phyloP scores from a whole-genome alignment of 192 early-diverging fungal genomes.

The Lunasporangiospora selenospora region DNA sequence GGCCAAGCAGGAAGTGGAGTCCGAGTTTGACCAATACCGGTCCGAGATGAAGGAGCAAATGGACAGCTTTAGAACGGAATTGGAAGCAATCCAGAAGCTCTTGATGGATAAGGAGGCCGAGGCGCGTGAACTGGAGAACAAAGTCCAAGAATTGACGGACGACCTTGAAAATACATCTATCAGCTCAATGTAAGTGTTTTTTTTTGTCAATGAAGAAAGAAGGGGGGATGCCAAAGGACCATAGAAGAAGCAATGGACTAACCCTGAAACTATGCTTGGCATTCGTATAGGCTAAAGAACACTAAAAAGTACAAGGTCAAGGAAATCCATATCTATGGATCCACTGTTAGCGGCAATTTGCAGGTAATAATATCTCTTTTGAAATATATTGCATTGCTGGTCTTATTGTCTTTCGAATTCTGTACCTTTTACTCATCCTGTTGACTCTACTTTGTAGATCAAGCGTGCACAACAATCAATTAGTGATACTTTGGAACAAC shows the following conservation, averaged over 20 bases:
- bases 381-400: no score
- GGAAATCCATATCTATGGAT: slow-evolving; percentile 54
- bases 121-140: slow-evolving; percentile 15
- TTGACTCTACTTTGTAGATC: slow-evolving; percentile 22
- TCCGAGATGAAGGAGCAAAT: slow-evolving; percentile 9
- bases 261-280: no score
- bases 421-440: background rate
- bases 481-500: slow-evolving; percentile 38
- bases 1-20: background rate
- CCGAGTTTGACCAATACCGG: slow-evolving; percentile 4
- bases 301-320: slow-evolving; percentile 41
- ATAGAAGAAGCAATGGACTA: no score
- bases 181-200: slow-evolving; percentile 27
- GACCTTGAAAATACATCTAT: slow-evolving; percentile 28
- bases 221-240: no score
- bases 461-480: slow-evolving; percentile 55
- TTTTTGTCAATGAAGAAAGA: no score
- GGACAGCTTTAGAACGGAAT: slow-evolving; percentile 9
- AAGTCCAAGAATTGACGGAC: slow-evolving; percentile 18
- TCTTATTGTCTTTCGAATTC: background rate
- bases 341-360: slow-evolving; percentile 54
- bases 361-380: slow-evolving; percentile 24
- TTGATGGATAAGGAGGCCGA: slow-evolving; percentile 20
- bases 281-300: slow-evolving; percentile 24
- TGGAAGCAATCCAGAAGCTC: slow-evolving; percentile 28